Evolutionary conservation across 345 rosid genomes (phyloP).

Genomic region (Cardamine occulta): DNA sequence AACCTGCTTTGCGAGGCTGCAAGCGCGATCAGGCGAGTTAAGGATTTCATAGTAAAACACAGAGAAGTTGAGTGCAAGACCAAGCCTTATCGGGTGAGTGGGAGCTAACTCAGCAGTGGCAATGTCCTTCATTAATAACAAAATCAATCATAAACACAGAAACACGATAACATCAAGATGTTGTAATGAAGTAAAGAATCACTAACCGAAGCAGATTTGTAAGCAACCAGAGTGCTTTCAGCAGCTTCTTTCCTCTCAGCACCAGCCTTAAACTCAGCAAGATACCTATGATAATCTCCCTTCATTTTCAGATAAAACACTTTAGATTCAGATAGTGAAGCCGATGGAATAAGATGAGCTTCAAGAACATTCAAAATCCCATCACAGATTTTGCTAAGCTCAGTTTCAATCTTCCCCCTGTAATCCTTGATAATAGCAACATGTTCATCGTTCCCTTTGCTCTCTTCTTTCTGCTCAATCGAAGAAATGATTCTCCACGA

Average conservation of each 20-base stretch:
- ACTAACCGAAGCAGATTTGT: slow-evolving; percentile 92
- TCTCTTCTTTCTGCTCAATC: slow-evolving; percentile 99
- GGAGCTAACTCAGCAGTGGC: slow-evolving; percentile 88
- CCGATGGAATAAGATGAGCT: slow-evolving; percentile 84
- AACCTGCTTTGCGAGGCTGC: slow-evolving; percentile 96
- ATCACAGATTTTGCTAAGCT: slow-evolving; percentile 94
- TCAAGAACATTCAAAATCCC: slow-evolving; percentile 88
- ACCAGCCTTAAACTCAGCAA: slow-evolving; percentile 94
- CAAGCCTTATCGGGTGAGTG: slow-evolving; percentile 97
- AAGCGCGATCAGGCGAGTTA: slow-evolving; percentile 97
- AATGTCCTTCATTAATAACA: slow-evolving; percentile 65
- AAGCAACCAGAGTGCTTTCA: slow-evolving; percentile 94
- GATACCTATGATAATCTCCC: slow-evolving; percentile 96
- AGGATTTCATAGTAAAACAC: slow-evolving; percentile 98
- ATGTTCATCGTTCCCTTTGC: slow-evolving; percentile 91
- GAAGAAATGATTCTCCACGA: slow-evolving; percentile 99
- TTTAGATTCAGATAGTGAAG: slow-evolving; percentile 90
- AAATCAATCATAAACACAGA: neutral
- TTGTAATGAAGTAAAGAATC: neutral
- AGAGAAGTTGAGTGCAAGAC: slow-evolving; percentile 98
- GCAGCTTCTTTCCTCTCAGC: slow-evolving; percentile 98
- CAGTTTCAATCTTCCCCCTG: slow-evolving; percentile 83
- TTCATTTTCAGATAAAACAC: slow-evolving; percentile 98
- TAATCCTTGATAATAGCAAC: slow-evolving; percentile 86
- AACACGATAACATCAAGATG: neutral